phyloP scores from a whole-genome alignment of 345 rosid genomes.

The Psidium friedrichsthalianum region DNA sequence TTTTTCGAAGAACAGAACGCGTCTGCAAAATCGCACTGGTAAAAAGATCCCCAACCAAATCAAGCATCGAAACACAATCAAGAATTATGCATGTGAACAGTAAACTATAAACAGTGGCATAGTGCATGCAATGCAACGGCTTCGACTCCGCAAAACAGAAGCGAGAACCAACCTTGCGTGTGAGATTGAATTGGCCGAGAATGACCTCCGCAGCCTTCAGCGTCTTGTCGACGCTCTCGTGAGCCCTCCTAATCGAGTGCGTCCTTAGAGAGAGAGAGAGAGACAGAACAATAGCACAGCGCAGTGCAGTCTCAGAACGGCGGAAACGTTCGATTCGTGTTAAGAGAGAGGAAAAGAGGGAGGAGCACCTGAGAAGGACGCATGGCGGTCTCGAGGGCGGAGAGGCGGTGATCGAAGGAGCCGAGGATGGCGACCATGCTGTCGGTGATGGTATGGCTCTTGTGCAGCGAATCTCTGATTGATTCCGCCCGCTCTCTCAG shows the following conservation, averaged over 20 bases:
- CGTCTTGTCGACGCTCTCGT: slow-evolving; percentile 82
- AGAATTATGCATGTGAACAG: too few species aligned
- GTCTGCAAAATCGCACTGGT: too few species aligned
- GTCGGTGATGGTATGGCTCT: slow-evolving; percentile 86
- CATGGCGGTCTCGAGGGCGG: slow-evolving; percentile 98
- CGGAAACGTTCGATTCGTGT: not conserved
- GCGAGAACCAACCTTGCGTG: slow-evolving; percentile 47
- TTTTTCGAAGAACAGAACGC: not conserved
- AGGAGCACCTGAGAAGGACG: slow-evolving; percentile 80
- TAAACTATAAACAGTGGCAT: not conserved
- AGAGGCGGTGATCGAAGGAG: slow-evolving; percentile 95
- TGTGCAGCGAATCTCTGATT: slow-evolving; percentile 58
- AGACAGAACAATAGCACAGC: not conserved
- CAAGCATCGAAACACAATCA: too few species aligned
- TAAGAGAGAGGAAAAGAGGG: not conserved
- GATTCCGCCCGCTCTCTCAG: slow-evolving; percentile 46
- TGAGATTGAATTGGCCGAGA: slow-evolving; percentile 63
- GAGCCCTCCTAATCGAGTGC: slow-evolving; percentile 80
- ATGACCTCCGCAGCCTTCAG: slow-evolving; percentile 69
- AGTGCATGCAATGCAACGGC: too few species aligned
- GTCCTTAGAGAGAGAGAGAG: slow-evolving; percentile 23
- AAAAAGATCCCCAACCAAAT: too few species aligned
- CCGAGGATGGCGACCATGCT: slow-evolving; percentile 90
- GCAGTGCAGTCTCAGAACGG: not conserved
- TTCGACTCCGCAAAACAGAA: not conserved